These are phyloP conservation scores for Ogataea philodendri DNA, from an alignment of 805 yeast species.

Conservation along the genomic window DNA sequence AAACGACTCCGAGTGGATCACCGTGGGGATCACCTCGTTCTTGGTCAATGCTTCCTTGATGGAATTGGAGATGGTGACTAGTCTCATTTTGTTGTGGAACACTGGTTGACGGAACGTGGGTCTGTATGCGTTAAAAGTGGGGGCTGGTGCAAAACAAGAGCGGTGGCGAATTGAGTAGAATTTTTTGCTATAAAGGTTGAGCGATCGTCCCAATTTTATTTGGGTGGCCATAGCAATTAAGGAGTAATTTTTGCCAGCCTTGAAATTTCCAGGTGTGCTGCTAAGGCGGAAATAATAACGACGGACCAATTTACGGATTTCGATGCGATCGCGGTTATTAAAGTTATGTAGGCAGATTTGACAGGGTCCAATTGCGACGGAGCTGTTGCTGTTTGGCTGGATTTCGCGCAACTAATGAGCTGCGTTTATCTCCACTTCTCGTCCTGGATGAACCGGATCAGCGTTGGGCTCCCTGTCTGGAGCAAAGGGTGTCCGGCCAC, in stretches of 20 bases:
- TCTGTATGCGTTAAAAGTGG: background rate
- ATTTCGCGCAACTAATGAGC: conserved; percentile 9
- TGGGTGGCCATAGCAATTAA: conserved; percentile 8
- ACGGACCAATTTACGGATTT: too few relatives aligned
- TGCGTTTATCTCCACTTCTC: conserved; percentile 64
- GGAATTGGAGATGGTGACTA: conserved; percentile 54
- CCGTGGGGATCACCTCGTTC: conserved; percentile 52
- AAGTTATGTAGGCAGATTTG: too few relatives aligned
- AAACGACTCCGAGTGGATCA: conserved; percentile 40
- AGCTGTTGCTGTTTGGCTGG: too few relatives aligned
- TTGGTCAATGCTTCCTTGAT: conserved; percentile 49
- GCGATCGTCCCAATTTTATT: conserved; percentile 4
- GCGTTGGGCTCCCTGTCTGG: conserved; percentile 79
- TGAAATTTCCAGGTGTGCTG: conserved; percentile 4
- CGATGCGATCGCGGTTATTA: conserved; percentile 1
- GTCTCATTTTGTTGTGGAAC: conserved; percentile 21
- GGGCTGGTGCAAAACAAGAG: conserved; percentile 2
- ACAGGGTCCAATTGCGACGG: too few relatives aligned
- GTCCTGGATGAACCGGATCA: conserved; percentile 83
- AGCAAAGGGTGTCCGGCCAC: conserved; percentile 93
- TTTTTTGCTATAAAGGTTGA: conserved; percentile 1
- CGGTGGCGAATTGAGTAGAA: conserved; percentile 1
- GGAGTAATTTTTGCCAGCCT: conserved; percentile 3
- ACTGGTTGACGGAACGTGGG: conserved; percentile 2
- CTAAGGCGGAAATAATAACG: too few relatives aligned